Evolutionary conservation across 176 grass and related monocot species (phyloP), one percentile per base, ranked within the genome.

Genomic region (Olyra latifolia): DNA sequence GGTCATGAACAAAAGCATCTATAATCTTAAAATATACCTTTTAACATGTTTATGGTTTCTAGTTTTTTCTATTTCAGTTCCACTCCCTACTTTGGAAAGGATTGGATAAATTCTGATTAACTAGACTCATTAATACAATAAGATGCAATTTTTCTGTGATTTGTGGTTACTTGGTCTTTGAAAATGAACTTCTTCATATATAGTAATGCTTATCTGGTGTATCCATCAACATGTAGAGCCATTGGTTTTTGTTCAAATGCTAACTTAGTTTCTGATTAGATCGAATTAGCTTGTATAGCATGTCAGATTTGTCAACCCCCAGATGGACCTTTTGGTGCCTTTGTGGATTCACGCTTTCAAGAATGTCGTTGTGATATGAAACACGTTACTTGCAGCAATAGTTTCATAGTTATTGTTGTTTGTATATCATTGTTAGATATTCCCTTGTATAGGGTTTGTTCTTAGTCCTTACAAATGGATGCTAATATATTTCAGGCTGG

Each of bases 401-500:
- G 32, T 72, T 85, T 44, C 22, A 20, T 1, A 38, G 6, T 6
- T 62, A 27, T 69, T 32, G 8, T 60, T 66, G 19, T 11, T 19
- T 46, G 38, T 29, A 80, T 15, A 72, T 65, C 72, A 12, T 52
- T 71, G 17, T 45, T 44, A 8, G 72, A 3, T 44, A 45, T 24
- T 65, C 54, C 2, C 8, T 72, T 65, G 6, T 24, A 1, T 28
- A 70, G 59, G 28, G 0, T 65, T 55, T 20, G 12, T 54, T 79
- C 38, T 53, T 62, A 72, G 12, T 54, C 74, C 38, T 53, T 69
- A 72, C 27, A 63, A 78, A 88, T 19, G 45, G 43, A 50, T 65
- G 46, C 32, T 58, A 74, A 75, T 12, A 72, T 82, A 9, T 73
- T 78, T 58, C 81, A 98, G 95, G 92, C 86, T 93, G 95, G 95